Base-by-base conservation (phyloP, 1,284 basidiomycete species). In the Clitocybe nebularis region DNA sequence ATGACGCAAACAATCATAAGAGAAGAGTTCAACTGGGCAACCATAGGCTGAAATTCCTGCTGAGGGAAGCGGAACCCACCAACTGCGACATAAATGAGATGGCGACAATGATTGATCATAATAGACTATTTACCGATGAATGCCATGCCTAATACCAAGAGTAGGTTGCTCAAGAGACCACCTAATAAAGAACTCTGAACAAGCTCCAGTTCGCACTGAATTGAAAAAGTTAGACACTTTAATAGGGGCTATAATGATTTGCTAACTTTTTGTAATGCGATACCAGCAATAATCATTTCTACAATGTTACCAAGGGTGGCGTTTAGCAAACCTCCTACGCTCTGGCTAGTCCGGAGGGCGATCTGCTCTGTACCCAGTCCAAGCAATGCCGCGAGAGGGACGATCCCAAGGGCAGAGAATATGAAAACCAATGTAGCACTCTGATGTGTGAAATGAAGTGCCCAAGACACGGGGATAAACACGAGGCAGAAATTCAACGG, bases 361-460 rank as follows among this genome's bases (percentile, higher is more conserved):
- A 82, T 71, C 55, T 82, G 77, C 57, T 84, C 82, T 0, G 81
- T 84, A 8, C 76, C 79, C 46, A 81, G 74, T 1, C 81, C 81
- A 9, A 84, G 69, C 14, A 84, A 60, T 10, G 77, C 76, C 4
- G 81, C 81, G 20, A 74, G 60, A 4, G 71, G 72, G 35, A 75
- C 58, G 46, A 74, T 69, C n/a, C 63, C 69, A 32, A 74, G 59
- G 36, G 71, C 61, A 2, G 72, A 71, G 46, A 74, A 71, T 33
- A 79, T 59, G 57, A 81, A 82, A 39, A 73, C 62, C 40, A 75
- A 58, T 7, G 75, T 74, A 11, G 74, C 59, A 45, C 62, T 69
- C 50, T 77, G 74, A 50, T 77, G 66, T 1, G 71, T 63, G 51
- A 69, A 74, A 54, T 79, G 70, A 41, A 79, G 58, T n/a, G 71